Evolutionary conservation across 2,329 filamentous ascomycete species (phyloP).

Genomic region (Colletotrichum chrysophilum): DNA sequence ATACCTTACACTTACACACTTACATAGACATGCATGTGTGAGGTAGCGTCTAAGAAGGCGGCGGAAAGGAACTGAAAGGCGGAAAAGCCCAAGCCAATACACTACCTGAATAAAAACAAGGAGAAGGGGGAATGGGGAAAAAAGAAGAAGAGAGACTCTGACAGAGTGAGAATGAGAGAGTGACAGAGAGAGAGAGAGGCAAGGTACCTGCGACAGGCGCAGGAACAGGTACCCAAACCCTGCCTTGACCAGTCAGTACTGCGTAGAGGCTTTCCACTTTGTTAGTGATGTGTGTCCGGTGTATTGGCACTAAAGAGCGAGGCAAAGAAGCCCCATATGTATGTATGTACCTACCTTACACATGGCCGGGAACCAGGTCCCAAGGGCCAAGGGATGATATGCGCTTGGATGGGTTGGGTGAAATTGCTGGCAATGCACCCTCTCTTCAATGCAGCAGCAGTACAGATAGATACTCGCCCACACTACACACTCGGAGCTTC

Average conservation of each 20-base stretch:
- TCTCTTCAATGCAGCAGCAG: not conserved
- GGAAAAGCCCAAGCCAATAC: not conserved
- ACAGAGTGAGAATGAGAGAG: not conserved
- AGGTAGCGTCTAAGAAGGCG: not conserved
- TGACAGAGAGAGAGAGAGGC: not conserved
- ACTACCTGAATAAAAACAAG: not conserved
- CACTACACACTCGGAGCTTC: constrained; percentile 16
- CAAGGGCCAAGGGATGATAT: not conserved
- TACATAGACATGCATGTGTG: not conserved
- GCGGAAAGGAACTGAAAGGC: not conserved
- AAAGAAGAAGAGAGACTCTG: not conserved
- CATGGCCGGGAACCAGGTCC: not conserved
- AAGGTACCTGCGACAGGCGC: not conserved
- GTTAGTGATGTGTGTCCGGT: not conserved
- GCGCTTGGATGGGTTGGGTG: constrained; percentile 23
- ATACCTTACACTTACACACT: not conserved
- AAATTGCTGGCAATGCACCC: constrained; percentile 21
- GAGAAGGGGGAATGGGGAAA: not conserved
- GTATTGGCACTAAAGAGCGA: not conserved
- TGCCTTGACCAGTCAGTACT: not conserved
- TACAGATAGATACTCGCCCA: not conserved
- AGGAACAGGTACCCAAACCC: not conserved
- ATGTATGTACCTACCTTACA: not conserved
- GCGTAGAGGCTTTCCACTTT: not conserved
- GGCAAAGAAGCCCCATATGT: not conserved